Evolutionary conservation across 2,329 filamentous ascomycete species (phyloP).

Genomic region (Aureobasidium musti): DNA sequence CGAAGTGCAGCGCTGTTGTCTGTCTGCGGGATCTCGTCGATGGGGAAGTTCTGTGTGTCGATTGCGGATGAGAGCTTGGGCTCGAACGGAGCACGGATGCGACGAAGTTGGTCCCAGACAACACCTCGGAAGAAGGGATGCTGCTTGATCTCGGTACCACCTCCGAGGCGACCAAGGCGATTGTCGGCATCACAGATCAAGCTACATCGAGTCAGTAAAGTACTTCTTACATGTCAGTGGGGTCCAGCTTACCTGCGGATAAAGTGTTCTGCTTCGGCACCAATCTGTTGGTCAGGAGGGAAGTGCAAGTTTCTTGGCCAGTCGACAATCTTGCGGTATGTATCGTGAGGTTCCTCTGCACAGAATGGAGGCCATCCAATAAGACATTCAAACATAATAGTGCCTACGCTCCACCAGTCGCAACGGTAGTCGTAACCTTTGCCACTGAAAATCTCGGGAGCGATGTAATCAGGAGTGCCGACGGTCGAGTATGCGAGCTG

Average conservation of each 20-base stretch:
- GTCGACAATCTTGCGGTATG: constrained; percentile 98
- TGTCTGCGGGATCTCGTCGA: constrained; percentile 96
- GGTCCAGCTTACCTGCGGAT: constrained; percentile 72
- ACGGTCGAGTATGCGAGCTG: constrained; percentile 98
- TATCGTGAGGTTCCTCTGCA: constrained; percentile 95
- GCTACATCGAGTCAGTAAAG: constrained; percentile 50
- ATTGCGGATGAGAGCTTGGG: constrained; percentile 89
- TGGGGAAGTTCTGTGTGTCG: constrained; percentile 98
- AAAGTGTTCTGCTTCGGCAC: constrained; percentile 84
- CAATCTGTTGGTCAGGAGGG: constrained; percentile 89
- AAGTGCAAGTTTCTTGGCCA: constrained; percentile 96
- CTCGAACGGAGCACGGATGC: constrained; percentile 94
- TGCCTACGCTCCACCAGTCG: constrained; percentile 98
- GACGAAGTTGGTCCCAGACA: constrained; percentile 87
- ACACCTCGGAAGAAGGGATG: constrained; percentile 98
- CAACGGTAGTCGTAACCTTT: constrained; percentile 96
- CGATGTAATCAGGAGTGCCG: constrained; percentile 97
- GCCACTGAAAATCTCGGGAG: constrained; percentile 95
- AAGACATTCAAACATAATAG: constrained; percentile 99
- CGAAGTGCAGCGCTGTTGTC: constrained; percentile 87
- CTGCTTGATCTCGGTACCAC: constrained; percentile 87
- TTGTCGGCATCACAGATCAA: constrained; percentile 93
- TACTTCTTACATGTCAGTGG: not conserved
- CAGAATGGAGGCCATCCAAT: constrained; percentile 99
- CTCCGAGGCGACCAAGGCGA: constrained; percentile 78